These are phyloP conservation scores for Yarrowia galli DNA, from an alignment of 1,139 yeast genomes.

Conservation along the genomic window DNA sequence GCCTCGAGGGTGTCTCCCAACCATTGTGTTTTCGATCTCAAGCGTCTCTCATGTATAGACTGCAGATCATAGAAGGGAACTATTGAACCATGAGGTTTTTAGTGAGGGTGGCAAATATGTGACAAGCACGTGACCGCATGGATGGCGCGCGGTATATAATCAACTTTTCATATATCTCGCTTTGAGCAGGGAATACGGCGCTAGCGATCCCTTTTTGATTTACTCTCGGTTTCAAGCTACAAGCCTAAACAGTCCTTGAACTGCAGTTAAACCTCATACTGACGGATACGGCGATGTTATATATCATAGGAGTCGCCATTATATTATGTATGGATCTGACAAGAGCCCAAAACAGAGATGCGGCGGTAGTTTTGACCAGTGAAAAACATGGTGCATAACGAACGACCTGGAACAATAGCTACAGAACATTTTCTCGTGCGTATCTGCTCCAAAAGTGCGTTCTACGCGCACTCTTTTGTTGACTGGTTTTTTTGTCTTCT, in stretches of 20 bases:
- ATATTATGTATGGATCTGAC: too few relatives aligned
- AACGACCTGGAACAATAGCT: not conserved
- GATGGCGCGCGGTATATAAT: too few relatives aligned
- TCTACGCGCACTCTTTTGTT: not conserved
- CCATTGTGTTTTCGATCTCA: conserved; percentile 5
- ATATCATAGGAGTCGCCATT: too few relatives aligned
- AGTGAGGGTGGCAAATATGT: not conserved
- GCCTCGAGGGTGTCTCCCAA: conserved; percentile 1
- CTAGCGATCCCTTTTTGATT: not conserved
- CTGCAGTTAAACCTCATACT: not conserved
- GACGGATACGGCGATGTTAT: too few relatives aligned
- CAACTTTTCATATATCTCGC: not conserved
- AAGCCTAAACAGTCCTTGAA: not conserved
- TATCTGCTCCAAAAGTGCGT: not conserved
- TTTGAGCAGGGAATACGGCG: not conserved
- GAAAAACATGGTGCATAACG: not conserved
- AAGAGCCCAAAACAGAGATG: too few relatives aligned
- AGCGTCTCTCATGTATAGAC: not conserved
- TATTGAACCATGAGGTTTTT: too few relatives aligned
- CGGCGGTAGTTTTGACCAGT: not conserved
- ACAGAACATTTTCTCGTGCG: not conserved
- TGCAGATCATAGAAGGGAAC: not conserved
- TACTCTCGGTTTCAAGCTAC: not conserved
- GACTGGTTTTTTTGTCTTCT: not conserved
- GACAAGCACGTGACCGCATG: not conserved